phyloP scores from a whole-genome alignment of 2,329 filamentous ascomycete species.

The Aspergillus oerlinghausenensis region DNA sequence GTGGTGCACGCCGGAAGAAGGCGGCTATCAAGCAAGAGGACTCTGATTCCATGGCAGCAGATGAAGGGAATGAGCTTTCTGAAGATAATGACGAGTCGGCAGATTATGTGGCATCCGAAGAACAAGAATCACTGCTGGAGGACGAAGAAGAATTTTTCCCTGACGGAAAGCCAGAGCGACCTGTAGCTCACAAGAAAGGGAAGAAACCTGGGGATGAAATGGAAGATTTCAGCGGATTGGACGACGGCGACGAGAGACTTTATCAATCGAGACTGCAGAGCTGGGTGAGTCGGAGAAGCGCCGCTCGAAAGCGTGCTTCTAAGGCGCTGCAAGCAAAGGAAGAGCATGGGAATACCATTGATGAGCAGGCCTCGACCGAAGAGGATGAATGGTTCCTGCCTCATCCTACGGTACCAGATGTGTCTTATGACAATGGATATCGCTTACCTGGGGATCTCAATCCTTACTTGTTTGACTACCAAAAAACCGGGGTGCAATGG shows the following conservation, averaged over 20 bases:
- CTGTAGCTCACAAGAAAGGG: conserved; percentile 14
- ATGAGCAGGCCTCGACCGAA: conserved; percentile 34
- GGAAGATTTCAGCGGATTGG: conserved; percentile 61
- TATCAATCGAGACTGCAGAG: conserved; percentile 71
- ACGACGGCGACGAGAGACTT: conserved; percentile 81
- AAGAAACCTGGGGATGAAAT: conserved; percentile 36
- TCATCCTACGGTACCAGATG: conserved; percentile 76
- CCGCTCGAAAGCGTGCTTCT: conserved; percentile 50
- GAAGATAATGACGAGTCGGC: conserved; percentile 30
- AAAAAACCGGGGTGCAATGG: conserved; percentile 96
- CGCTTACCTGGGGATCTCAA: conserved; percentile 88
- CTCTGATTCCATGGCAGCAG: conserved; percentile 2
- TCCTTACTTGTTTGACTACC: conserved; percentile 89
- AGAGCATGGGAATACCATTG: conserved; percentile 33
- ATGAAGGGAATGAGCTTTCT: conserved; percentile 14
- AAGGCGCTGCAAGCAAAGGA: conserved; percentile 31
- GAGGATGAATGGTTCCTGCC: conserved; percentile 72
- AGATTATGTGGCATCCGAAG: conserved; percentile 31
- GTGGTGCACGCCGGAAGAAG: not conserved
- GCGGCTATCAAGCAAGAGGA: conserved; percentile 2
- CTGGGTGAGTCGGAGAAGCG: conserved; percentile 65
- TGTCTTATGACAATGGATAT: conserved; percentile 68
- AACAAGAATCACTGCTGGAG: conserved; percentile 24
- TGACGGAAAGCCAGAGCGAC: conserved; percentile 23
- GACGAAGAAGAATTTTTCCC: conserved; percentile 34